These are phyloP conservation scores for Neoboletus magnificus DNA, from an alignment of 768 basidiomycete species.

Conservation along the genomic window DNA sequence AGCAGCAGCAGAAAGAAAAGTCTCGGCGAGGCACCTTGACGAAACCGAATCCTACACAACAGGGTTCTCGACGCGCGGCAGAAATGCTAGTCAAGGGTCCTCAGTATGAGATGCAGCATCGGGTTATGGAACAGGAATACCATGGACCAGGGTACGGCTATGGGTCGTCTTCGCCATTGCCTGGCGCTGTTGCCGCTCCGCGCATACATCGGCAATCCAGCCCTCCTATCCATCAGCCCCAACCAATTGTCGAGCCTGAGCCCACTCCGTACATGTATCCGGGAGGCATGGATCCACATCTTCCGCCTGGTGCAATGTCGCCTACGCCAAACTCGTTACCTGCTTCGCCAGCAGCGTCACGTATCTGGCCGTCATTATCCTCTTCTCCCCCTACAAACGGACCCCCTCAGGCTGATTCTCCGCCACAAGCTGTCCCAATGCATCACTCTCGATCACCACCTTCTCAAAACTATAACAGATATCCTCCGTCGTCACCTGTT, in stretches of 20 bases:
- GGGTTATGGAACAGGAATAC: constrained; percentile 90
- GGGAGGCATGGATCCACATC: constrained; percentile 35
- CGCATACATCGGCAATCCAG: constrained; percentile 27
- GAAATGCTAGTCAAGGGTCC: constrained; percentile 88
- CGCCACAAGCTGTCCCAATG: constrained; percentile 28
- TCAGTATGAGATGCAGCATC: constrained; percentile 92
- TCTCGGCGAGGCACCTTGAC: constrained; percentile 57
- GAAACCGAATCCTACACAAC: constrained; percentile 51
- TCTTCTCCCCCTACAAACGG: constrained; percentile 34
- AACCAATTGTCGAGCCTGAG: constrained; percentile 31
- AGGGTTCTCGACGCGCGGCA: constrained; percentile 57
- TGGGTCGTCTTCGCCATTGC: constrained; percentile 21
- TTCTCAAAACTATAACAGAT: constrained; percentile 35
- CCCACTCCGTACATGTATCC: constrained; percentile 21
- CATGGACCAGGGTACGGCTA: constrained; percentile 36
- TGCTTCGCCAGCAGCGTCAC: constrained; percentile 21
- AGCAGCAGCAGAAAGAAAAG: constrained; percentile 40
- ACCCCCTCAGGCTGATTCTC: constrained; percentile 15
- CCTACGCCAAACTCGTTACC: constrained; percentile 25
- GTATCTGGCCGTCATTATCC: constrained; percentile 28
- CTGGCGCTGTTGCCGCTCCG: constrained; percentile 20
- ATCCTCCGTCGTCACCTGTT: constrained; percentile 30
- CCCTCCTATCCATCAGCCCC: constrained; percentile 27
- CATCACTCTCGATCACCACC: constrained; percentile 59
- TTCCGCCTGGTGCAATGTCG: constrained; percentile 62